These are phyloP conservation scores for Tremellales sp. DNA, from an alignment of 1,284 basidiomycete genomes.

Conservation along the genomic window DNA sequence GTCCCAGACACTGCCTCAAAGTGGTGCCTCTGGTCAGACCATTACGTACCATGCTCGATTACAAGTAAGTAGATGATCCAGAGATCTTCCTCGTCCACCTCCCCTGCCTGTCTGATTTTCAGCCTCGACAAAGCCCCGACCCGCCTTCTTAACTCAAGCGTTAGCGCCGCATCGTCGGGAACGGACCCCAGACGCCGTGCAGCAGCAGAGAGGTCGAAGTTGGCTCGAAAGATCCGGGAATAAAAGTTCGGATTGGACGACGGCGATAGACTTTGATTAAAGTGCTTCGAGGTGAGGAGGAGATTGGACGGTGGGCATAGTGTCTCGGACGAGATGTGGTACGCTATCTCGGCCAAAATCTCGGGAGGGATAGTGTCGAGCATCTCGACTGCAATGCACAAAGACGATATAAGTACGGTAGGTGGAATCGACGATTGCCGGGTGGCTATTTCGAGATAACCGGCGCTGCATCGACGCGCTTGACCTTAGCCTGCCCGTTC, in stretches of 20 bases:
- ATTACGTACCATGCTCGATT: slow-evolving; percentile 57
- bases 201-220: slow-evolving; percentile 60
- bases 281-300: slow-evolving; percentile 52
- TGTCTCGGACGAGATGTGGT: slow-evolving; percentile 46
- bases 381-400: no score
- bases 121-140: slow-evolving; percentile 23
- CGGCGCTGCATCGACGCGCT: no score
- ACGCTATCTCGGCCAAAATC: slow-evolving; percentile 58
- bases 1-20: background rate
- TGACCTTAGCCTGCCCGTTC: no score
- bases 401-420: no score
- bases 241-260: slow-evolving; percentile 58
- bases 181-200: slow-evolving; percentile 53
- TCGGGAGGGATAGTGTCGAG: slow-evolving; percentile 57
- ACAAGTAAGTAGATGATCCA: slow-evolving; percentile 62
- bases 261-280: slow-evolving; percentile 51
- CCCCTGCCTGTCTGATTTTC: slow-evolving; percentile 22
- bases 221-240: slow-evolving; percentile 57
- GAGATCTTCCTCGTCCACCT: slow-evolving; percentile 48
- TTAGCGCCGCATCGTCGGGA: background rate
- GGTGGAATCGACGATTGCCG: no score
- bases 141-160: background rate
- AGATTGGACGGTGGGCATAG: slow-evolving; percentile 52
- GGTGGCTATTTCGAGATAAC: no score
- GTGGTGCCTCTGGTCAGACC: background rate